Percentiles rank a stretch among this genome's conserved stretches.
Evolutionary conservation across 345 rosid species (phyloP).

Genomic region (Geranium brycei): DNA sequence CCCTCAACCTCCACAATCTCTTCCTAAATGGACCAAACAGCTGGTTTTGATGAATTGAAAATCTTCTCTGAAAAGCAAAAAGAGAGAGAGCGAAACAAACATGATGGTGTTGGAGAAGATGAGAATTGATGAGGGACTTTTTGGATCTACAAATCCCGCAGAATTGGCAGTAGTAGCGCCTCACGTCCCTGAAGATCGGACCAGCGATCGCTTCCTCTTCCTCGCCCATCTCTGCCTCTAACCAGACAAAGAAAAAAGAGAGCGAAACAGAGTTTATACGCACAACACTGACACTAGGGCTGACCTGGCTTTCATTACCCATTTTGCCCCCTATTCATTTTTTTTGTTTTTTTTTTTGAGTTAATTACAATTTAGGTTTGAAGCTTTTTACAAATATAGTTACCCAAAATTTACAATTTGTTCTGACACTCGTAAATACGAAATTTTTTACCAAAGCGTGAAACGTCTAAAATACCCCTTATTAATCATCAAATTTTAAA

Average conservation of each 20-base stretch:
- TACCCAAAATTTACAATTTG: too few species aligned
- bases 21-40: constrained; percentile 18
- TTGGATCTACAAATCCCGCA: constrained; percentile 87
- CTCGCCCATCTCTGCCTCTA: constrained; percentile 21
- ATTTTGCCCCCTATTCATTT: not conserved
- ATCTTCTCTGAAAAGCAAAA: not conserved
- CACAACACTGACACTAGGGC: not conserved
- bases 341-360: too few species aligned
- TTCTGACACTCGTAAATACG: too few species aligned
- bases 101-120: constrained; percentile 45
- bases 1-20: constrained; percentile 26
- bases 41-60: not conserved
- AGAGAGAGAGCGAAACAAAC: constrained; percentile 9
- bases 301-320: not conserved
- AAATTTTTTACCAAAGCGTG: too few species aligned
- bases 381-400: too few species aligned
- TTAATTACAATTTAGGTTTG: too few species aligned
- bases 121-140: constrained; percentile 55
- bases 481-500: too few species aligned
- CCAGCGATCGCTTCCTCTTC: constrained; percentile 3
- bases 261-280: not conserved
- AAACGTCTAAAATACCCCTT: too few species aligned
- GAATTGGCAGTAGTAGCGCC: constrained; percentile 61
- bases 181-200: constrained; percentile 33
- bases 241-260: not conserved